Evolutionary conservation across 2,329 filamentous ascomycete species (phyloP), one percentile per base, ranked within the genome.

Genomic region (Colletotrichum karsti): DNA sequence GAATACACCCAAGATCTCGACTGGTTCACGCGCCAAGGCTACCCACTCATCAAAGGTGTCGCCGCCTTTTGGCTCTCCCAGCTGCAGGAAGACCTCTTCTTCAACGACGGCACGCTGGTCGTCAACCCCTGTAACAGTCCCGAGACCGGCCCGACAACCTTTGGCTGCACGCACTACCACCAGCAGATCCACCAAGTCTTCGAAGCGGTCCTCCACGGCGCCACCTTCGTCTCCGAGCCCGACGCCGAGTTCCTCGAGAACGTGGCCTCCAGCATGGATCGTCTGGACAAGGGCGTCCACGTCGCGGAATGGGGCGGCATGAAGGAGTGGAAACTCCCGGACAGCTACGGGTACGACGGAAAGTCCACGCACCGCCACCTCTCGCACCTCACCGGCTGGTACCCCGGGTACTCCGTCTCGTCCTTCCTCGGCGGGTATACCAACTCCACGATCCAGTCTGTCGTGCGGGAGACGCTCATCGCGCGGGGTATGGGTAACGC

Each of bases 91-190:
- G 87, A 89, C 71, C 59, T 64, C 1, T 86, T 82, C 74, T 83
- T 77, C 70, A 79, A 84, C 3, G 87, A 89, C 61, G 80, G 81
- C 8, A 83, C 82, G 0, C 78, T 88, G 3, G 86, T 89, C 0
- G 86, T 85, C 1, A 88, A 87, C 70, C 87, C 87, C 0, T 90
- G 87, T 74, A 88, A 85, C 62, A 87, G 84, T n/a, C 85, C 87
- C 1, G 87, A 90, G 73, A 85, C 86, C 41, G 87, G 87, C 0
- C 81, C 82, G 1, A 84, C 82, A 5, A 87, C 85, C 0, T 88
- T 88, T 60, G 85, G 80, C 7, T 88, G 86, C 71, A 77, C 85
- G 7, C 84, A 88, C 70, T 85, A 82, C 69, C 85, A 88, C 70
- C 86, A 88, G 69, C 75, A 86, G 10, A 80, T 88, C 18, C 78